Evolutionary conservation across 2,329 filamentous ascomycete species (phyloP).

Genomic region (Diaporthe nobilis): DNA sequence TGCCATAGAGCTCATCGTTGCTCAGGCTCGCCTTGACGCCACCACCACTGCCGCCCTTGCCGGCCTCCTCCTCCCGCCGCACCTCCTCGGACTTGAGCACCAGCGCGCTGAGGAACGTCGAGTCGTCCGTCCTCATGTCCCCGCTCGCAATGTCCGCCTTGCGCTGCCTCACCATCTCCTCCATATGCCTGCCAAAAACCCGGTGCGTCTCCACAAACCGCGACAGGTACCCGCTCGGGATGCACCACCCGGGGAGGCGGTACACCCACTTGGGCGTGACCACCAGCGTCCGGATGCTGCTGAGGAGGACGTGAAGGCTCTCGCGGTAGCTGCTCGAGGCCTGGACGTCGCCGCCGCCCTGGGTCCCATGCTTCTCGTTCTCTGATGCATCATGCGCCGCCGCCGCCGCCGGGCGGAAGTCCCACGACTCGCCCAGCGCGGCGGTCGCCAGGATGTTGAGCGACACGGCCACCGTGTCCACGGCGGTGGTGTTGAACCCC

Average conservation of each 20-base stretch:
- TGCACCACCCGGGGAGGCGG: neutral
- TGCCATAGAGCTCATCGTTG: constrained; percentile 7
- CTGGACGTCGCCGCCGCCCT: neutral
- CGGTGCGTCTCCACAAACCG: neutral
- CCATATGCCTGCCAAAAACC: constrained; percentile 2
- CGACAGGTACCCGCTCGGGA: constrained; percentile 5
- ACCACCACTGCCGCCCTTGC: neutral
- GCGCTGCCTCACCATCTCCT: constrained; percentile 3
- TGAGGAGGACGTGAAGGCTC: constrained; percentile 3
- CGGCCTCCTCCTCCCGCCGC: constrained; percentile 3
- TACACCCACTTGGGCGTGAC: constrained; percentile 31
- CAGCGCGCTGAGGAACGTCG: constrained; percentile 19
- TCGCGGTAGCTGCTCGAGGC: constrained; percentile 21
- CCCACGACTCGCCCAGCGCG: constrained; percentile 16
- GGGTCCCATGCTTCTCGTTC: neutral
- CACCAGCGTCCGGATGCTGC: constrained; percentile 17
- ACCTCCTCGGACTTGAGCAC: constrained; percentile 25
- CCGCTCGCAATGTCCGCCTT: constrained; percentile 25
- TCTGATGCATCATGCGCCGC: neutral
- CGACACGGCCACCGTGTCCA: constrained; percentile 1
- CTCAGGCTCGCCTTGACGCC: neutral
- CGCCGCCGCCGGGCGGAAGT: neutral
- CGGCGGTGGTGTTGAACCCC: neutral
- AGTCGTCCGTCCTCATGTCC: constrained; percentile 9
- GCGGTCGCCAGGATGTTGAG: constrained; percentile 22